Base-by-base conservation (phyloP, 345 rosid species). In the Acer campestre region DNA sequence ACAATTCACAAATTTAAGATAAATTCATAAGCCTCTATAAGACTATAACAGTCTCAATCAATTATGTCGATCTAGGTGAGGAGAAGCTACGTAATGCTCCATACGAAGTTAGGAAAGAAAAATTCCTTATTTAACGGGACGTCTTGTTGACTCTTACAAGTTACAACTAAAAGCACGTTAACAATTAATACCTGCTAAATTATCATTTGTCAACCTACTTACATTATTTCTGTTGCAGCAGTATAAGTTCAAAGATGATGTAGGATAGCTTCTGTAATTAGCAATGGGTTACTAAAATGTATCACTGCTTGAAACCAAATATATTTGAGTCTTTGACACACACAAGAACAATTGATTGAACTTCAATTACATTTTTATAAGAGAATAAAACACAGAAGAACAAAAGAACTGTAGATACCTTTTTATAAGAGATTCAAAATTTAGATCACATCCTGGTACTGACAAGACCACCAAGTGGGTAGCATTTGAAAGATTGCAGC, bases 391-490 rank as follows among this genome's bases (percentile, higher is more conserved):
- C 7, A 17, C n/a, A 53, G n/a, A 53, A 53, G 55, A n/a, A 44
- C 79, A 46, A 17, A 64, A 3, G 27, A n/a, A 44, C 79, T 7
- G 59, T 58, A 58, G 1, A 16, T 89, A 95, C 98, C 92, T 80
- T 72, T 81, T 59, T 55, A 76, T 46, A 74, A 92, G 70, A 75
- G 77, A 75, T 70, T 82, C 77, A 61, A 88, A 86, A 81, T 89
- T 89, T 74, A 86, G 71, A 38, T 80, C 71, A 56, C 81, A 77
- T 79, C 87, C 97, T 27, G 89, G 79, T 61, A 51, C 58, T 23
- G 80, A 56, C 68, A 93, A 81, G 80, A 93, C 86, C 27, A 92
- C 91, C 84, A 94, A 53, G 81, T 95, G 99, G 13, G 97, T 91
- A 13, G 96, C 92, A 71, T 86, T 79, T 23, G 80, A 67, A 80